Conservation (phyloP, 2,329 filamentous ascomycete species). For the Xylogone sp. region DNA sequence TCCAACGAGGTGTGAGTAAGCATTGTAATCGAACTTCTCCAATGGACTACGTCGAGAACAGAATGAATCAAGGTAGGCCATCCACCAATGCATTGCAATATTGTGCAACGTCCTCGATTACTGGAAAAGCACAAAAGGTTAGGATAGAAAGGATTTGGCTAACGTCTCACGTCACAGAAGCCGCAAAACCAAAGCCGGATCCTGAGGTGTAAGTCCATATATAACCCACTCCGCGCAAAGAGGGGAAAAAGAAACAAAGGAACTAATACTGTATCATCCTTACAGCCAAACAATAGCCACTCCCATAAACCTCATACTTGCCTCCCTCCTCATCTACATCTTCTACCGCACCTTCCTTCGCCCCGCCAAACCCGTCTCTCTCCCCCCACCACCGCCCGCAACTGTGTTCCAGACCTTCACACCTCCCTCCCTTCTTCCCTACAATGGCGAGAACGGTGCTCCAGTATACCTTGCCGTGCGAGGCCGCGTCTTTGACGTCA, state of each 20-base stretch:
- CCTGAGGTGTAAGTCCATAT: constrained; percentile 26
- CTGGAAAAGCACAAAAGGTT: background rate
- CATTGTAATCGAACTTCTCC: background rate
- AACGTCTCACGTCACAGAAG: constrained; percentile 19
- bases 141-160: too few relatives aligned
- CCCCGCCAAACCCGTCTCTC: constrained; percentile 39
- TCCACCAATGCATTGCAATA: background rate
- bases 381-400: constrained; percentile 52
- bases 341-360: constrained; percentile 49
- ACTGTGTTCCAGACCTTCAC: constrained; percentile 68
- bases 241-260: background rate
- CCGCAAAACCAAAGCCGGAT: constrained; percentile 19
- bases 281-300: constrained; percentile 41
- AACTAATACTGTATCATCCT: constrained; percentile 3
- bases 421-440: constrained; percentile 76
- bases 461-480: constrained; percentile 91
- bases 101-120: background rate
- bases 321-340: constrained; percentile 53
- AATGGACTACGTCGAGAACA: constrained; percentile 32
- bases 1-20: constrained; percentile 27
- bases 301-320: constrained; percentile 60
- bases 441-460: constrained; percentile 69
- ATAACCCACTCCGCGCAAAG: background rate
- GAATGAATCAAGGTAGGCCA: constrained; percentile 26
- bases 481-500: constrained; percentile 88